Evolutionary conservation across 2,329 filamentous ascomycete genomes (phyloP).

Genomic region (Herpotrichia juniperi): DNA sequence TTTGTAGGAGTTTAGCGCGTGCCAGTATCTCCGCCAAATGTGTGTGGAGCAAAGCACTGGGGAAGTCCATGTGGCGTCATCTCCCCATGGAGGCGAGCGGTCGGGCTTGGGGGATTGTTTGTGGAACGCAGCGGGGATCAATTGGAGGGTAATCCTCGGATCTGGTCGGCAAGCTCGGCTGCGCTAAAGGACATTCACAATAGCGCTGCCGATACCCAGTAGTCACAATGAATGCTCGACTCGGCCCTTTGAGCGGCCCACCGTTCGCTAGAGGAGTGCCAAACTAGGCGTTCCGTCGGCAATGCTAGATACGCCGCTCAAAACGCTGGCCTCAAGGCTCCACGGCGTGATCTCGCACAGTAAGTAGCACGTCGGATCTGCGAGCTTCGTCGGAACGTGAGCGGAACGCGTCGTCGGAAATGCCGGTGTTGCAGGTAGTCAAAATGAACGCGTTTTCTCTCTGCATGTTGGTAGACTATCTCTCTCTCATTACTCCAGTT

Average conservation of each 20-base stretch:
- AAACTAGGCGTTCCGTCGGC: not conserved
- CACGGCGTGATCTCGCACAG: not conserved
- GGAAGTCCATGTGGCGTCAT: constrained; percentile 23
- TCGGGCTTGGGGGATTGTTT: not conserved
- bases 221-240: no score
- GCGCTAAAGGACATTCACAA: not conserved
- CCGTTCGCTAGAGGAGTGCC: not conserved
- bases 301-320: not conserved
- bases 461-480: not conserved
- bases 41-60: constrained; percentile 21
- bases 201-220: not conserved
- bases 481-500: not conserved
- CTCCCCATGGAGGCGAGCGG: constrained; percentile 14
- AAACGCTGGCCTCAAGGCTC: not conserved
- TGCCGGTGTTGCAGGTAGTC: not conserved
- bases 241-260: not conserved
- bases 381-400: not conserved
- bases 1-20: constrained; percentile 1
- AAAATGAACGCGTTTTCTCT: not conserved
- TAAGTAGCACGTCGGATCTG: not conserved
- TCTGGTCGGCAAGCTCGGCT: not conserved
- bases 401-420: not conserved
- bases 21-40: no score
- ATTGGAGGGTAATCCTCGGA: not conserved
- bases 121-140: constrained; percentile 5